Evolutionary conservation across 805 yeast species (phyloP), one percentile per base, ranked within the genome.

Genomic region (Blastobotrys peoriensis): DNA sequence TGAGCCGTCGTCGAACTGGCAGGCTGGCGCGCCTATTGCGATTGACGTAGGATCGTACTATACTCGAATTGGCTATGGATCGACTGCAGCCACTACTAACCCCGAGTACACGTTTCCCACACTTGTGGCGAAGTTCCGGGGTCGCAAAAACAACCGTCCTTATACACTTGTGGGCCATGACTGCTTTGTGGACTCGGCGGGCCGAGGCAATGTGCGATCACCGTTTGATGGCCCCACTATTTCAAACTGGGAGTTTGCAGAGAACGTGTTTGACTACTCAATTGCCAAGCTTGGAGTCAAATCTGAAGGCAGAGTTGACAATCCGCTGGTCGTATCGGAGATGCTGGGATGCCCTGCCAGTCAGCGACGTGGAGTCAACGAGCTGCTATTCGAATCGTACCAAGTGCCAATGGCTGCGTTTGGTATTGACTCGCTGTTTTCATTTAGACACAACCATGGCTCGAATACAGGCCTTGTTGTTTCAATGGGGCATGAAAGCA

Each of bases 201-300:
- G 84, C 38, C 75, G 81, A 50, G 71, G 85, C 15, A 81, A 81
- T 43, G 75, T 86, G 27, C 80, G 77, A 55, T 70, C 86, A 3
- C 96, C 97, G 0, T 91, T 76, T 59, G 98, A 93, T 62, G 96
- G 95, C 0, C 76, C 86, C 3, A 67, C 87, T 53, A 70, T 93
- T 28, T 81, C 94, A 20, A 94, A 89, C 61, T 94, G 98, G 98
- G 98, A 93, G 46, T 76, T 81, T 46, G 74, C 83, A 2, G 98
- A 93, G 60, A 75, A 73, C 46, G 75, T 91, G 42, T 60, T 93
- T 40, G 98, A 91, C 63, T 93, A 88, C 59, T 70, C 88, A 0
- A 83, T 93, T 59, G 75, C 78, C 48, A 94, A 86, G 61, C 58
- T 91, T 39, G 83, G 91, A 3, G 93, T 87, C 2, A 57, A 56